Evolutionary conservation across 2,329 filamentous ascomycete genomes (phyloP).

Genomic region (Hirsutella rhossiliensis): DNA sequence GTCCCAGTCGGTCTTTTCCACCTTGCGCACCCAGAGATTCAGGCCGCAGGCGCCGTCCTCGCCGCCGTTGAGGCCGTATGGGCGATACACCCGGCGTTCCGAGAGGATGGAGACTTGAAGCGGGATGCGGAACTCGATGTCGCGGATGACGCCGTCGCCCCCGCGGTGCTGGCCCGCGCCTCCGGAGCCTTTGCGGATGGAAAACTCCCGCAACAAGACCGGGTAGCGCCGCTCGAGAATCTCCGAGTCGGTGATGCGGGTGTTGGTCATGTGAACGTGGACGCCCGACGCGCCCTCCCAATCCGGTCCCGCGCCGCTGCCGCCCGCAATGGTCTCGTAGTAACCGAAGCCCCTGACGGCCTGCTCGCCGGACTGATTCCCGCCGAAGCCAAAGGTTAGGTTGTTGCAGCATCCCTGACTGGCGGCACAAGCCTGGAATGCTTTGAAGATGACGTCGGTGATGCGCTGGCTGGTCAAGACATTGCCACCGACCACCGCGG

Average conservation of each 20-base stretch:
- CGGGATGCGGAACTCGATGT: constrained; percentile 71
- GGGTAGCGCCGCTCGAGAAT: constrained; percentile 69
- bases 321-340: constrained; percentile 76
- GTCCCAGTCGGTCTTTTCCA: constrained; percentile 44
- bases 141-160: constrained; percentile 64
- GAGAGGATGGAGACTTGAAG: constrained; percentile 70
- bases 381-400: constrained; percentile 72
- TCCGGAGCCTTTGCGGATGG: constrained; percentile 43
- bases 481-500: constrained; percentile 75
- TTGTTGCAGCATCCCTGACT: constrained; percentile 77
- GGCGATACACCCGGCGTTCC: constrained; percentile 59
- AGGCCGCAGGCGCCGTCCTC: constrained; percentile 61
- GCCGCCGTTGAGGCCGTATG: constrained; percentile 64
- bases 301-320: constrained; percentile 57
- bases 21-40: constrained; percentile 77
- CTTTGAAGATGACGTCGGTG: constrained; percentile 71
- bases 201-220: constrained; percentile 53
- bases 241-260: constrained; percentile 69
- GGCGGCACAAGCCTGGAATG: constrained; percentile 69
- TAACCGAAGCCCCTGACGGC: constrained; percentile 64
- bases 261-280: constrained; percentile 83
- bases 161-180: constrained; percentile 52
- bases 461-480: constrained; percentile 71
- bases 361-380: constrained; percentile 42
- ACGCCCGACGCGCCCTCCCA: constrained; percentile 68